Conservation (phyloP, 2,329 filamentous ascomycete species). For the Penicillium paneum region DNA sequence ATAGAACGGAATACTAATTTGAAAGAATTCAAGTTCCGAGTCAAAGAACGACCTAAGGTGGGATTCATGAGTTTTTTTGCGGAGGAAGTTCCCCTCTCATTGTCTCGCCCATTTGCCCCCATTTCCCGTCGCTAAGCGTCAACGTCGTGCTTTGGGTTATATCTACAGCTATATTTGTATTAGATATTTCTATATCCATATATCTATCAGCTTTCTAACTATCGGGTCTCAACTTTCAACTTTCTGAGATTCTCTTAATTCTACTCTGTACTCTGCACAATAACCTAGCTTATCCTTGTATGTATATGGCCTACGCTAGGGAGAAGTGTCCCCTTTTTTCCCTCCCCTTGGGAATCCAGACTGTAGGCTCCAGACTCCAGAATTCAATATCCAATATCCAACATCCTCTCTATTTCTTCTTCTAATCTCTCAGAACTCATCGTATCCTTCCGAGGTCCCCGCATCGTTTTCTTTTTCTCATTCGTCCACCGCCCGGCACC, state of each 20-base stretch:
- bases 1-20: not conserved
- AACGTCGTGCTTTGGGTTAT: not conserved
- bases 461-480: conserved; percentile 1
- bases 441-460: not conserved
- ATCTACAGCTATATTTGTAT: not conserved
- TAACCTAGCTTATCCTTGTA: not conserved
- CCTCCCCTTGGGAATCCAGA: not conserved
- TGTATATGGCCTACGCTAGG: not conserved
- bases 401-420: not conserved
- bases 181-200: not conserved
- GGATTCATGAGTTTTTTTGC: conserved; percentile 8
- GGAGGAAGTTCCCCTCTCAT: not conserved
- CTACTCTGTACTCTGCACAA: not conserved
- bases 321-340: not conserved
- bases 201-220: not conserved
- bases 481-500: conserved; percentile 18
- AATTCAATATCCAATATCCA: not conserved
- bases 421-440: not conserved
- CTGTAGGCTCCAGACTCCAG: not conserved
- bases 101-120: not conserved
- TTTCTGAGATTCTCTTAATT: not conserved
- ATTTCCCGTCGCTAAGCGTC: conserved; percentile 14
- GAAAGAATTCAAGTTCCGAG: conserved; percentile 2
- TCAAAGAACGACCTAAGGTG: conserved; percentile 2
- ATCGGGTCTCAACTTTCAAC: not conserved